These are phyloP conservation scores for Lachancea thermotolerans DNA, from an alignment of 805 yeast genomes.

Conservation along the genomic window DNA sequence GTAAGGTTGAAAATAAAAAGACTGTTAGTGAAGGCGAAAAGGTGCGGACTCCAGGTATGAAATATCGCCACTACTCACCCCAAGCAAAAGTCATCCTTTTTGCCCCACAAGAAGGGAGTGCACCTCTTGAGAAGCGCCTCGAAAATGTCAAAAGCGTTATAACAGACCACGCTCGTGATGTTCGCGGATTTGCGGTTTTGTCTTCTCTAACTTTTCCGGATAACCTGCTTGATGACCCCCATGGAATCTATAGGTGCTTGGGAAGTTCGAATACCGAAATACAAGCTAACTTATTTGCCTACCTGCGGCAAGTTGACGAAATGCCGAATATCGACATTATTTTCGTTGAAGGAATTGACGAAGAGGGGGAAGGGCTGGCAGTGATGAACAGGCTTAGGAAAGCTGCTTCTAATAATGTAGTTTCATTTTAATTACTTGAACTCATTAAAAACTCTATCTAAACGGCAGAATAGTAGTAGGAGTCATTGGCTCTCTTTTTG, in stretches of 20 bases:
- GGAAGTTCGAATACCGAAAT: slow-evolving; percentile 49
- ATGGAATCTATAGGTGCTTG: slow-evolving; percentile 28
- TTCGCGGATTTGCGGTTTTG: slow-evolving; percentile 45
- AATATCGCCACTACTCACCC: slow-evolving; percentile 92
- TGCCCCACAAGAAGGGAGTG: slow-evolving; percentile 42
- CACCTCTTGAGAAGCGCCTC: slow-evolving; percentile 23
- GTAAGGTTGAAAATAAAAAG: slow-evolving; percentile 56
- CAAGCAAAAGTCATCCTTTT: slow-evolving; percentile 72
- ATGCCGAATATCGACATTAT: slow-evolving; percentile 54
- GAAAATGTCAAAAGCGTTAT: slow-evolving; percentile 15
- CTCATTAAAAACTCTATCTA: slow-evolving; percentile 4
- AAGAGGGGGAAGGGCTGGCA: slow-evolving; percentile 78
- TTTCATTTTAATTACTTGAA: slow-evolving; percentile 10
- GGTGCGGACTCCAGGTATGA: slow-evolving; percentile 96
- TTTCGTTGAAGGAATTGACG: slow-evolving; percentile 76
- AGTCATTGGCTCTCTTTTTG: slow-evolving; percentile 11
- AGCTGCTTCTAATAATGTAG: slow-evolving; percentile 57
- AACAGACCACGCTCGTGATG: slow-evolving; percentile 9
- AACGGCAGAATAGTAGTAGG: slow-evolving; percentile 22
- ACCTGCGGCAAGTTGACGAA: slow-evolving; percentile 71
- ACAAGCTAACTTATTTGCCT: slow-evolving; percentile 67
- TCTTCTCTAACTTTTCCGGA: slow-evolving; percentile 30
- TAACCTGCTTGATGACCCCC: slow-evolving; percentile 14
- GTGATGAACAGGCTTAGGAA: slow-evolving; percentile 86
- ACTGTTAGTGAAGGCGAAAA: slow-evolving; percentile 56